Percentiles rank a stretch among this genome's conserved stretches.
These are phyloP conservation scores for Tanacetum coccineum DNA, from an alignment of 129 eudicot species.

Conservation along the genomic window DNA sequence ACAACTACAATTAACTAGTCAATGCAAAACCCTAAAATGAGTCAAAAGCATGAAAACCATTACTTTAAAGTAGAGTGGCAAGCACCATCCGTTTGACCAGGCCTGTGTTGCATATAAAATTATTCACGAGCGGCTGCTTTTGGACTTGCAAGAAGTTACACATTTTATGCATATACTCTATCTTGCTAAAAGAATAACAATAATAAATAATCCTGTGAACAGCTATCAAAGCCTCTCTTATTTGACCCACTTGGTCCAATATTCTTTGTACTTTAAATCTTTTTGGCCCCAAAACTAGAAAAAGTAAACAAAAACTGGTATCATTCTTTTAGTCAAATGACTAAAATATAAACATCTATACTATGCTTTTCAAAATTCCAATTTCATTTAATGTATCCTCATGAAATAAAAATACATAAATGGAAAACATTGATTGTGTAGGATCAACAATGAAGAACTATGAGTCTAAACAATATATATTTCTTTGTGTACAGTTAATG, in stretches of 20 bases:
- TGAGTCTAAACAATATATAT: slow-evolving; percentile 13
- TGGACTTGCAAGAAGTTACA: slow-evolving; percentile 6
- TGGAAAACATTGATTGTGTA: background rate
- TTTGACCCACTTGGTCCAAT: slow-evolving; percentile 22
- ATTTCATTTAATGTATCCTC: slow-evolving; percentile 17
- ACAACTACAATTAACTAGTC: background rate
- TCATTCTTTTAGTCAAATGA: slow-evolving; percentile 24
- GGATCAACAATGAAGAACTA: slow-evolving; percentile 15
- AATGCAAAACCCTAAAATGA: slow-evolving; percentile 7
- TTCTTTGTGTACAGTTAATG: background rate
- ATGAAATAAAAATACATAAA: slow-evolving; percentile 18
- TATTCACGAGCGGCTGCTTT: slow-evolving; percentile 22
- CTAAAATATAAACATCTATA: background rate
- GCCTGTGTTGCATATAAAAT: background rate
- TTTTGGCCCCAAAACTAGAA: background rate
- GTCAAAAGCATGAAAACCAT: slow-evolving; percentile 25
- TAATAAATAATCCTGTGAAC: too few relatives aligned
- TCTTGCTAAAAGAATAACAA: slow-evolving; percentile 3
- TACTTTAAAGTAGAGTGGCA: slow-evolving; percentile 21
- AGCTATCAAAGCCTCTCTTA: slow-evolving; percentile 18
- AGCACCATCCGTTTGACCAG: slow-evolving; percentile 27
- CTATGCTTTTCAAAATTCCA: slow-evolving; percentile 8
- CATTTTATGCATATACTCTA: slow-evolving; percentile 17
- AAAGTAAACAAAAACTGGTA: background rate
- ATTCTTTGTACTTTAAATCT: background rate